Base-by-base conservation (phyloP, 2,329 filamentous ascomycete species). In the Trichoderma gracile region DNA sequence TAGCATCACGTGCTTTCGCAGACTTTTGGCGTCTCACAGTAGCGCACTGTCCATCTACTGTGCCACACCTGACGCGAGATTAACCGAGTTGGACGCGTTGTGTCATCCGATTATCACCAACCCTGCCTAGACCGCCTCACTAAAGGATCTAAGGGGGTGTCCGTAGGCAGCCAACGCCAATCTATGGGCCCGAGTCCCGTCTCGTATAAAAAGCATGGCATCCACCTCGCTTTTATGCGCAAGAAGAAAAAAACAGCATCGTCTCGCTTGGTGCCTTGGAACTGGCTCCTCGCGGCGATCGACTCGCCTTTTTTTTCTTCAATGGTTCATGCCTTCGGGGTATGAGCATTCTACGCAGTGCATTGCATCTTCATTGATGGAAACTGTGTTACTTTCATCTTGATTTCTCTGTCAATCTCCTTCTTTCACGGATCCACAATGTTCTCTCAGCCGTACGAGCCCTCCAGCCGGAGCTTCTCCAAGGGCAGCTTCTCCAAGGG, bases 401-500 rank as follows among this genome's bases (percentile, higher is more conserved):
- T 52, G 21, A 6, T 53, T 38, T 5, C 15, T 21, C n/a, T 52
- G 58, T 27, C 40, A 38, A 50, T 52, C 33, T 10, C 25, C 38
- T 33, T 53, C 63, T 6, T 2, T 21, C 23, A 30, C 25, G 10
- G 40, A 47, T 59, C 70, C 47, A 71, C 67, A 40, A 85, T 83
- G 83, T 85, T 84, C 64, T 69, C 70, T 69, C 78, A 78, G 72
- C 78, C 79, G 65, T 76, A 77, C 57, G 80, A 83, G 45, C 72
- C 73, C 40, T 77, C 78, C 38, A 81, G 69, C 77, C 82, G 77
- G 75, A 85, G 81, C 75, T 73, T 73, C 40, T 77, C 78, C 38
- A 81, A 69, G 77, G 81, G 77, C 75, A 85, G 81, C 75, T 84
- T 84, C 65, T 82, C 82, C 59, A 85, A 83, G 67, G 75, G 79